Base-by-base conservation (phyloP, 192 early-diverging fungal genomes). In the Backusella macrospora region DNA sequence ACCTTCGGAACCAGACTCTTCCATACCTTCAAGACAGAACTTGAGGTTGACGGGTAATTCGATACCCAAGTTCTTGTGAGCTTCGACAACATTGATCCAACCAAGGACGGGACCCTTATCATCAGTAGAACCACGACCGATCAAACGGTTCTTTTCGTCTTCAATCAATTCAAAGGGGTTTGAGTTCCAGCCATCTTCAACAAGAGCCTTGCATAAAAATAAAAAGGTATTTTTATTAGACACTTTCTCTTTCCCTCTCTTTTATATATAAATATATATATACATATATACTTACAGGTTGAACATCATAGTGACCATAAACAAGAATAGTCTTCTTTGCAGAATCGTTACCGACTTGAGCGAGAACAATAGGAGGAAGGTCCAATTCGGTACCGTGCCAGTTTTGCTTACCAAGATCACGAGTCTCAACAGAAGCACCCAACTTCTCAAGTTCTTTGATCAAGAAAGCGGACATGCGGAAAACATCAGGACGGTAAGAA, bases 241-340 rank as follows among this genome's bases (percentile, higher is more conserved):
- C 29, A n/a, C n/a, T n/a, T n/a, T n/a, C n/a, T n/a, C n/a, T 34
- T 2, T 34, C 29, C 2, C 29, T 34, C 29, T 34, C 16, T n/a
- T 42, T 14, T 18, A 65, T 7, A 46, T 3, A 6, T 18, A 66
- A 7, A 48, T 15, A 34, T 45, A 38, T 72, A 66, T 21, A 45
- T 40, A 55, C 21, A 62, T 21, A 1, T 16, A 29, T 48, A 73
- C 87, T 82, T 67, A 90, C 94, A 48, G 98, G 98, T 86, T 99
- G 98, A 48, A 99, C 97, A 79, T 99, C 97, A 84, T 98, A 98
- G 84, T 99, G 97, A 16, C 97, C 96, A 83, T 98, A 98, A 70
- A 99, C 95, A 45, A 96, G 86, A 66, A 98, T 91, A 21, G 96
- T 99, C 88, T 96, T 96, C 91, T 99, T 99, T 77, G 72, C 84